Conservation (phyloP, 2,329 filamentous ascomycete genomes). For the Aspergillus clavatus region DNA sequence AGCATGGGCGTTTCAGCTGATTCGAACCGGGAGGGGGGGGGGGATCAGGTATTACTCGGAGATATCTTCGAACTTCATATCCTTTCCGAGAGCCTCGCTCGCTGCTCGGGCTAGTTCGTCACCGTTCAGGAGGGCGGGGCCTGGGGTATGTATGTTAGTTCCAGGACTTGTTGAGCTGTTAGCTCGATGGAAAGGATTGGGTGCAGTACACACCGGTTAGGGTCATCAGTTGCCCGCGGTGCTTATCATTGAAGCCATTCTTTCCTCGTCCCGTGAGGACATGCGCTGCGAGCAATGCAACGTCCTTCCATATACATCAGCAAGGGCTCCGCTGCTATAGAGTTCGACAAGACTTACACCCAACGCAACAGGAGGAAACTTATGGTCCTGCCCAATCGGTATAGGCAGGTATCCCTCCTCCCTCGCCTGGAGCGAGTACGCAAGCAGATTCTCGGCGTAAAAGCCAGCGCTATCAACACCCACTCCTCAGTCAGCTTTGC, state of each 20-base stretch:
- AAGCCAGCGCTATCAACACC: conserved; percentile 42
- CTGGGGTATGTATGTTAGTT: conserved; percentile 34
- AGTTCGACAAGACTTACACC: conserved; percentile 33
- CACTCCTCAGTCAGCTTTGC: too few relatives aligned
- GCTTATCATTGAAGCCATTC: conserved; percentile 48
- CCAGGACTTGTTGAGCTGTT: neutral
- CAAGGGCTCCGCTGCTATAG: neutral
- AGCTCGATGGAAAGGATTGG: conserved; percentile 27
- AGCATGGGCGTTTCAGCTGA: too few relatives aligned
- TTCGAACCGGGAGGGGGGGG: conserved; percentile 37
- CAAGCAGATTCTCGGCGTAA: conserved; percentile 50
- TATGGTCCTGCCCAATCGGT: conserved; percentile 46
- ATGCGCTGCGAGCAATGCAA: conserved; percentile 47
- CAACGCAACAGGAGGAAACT: conserved; percentile 49
- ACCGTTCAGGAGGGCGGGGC: conserved; percentile 45
- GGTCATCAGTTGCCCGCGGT: conserved; percentile 51
- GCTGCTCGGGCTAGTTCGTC: conserved; percentile 46
- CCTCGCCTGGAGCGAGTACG: conserved; percentile 45
- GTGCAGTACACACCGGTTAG: conserved; percentile 46
- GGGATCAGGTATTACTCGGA: conserved; percentile 34
- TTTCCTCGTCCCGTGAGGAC: conserved; percentile 46
- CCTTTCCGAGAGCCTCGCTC: conserved; percentile 40
- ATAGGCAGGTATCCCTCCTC: conserved; percentile 44
- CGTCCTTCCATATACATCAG: conserved; percentile 39
- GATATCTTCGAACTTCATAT: conserved; percentile 47